Evolutionary conservation across 1,284 basidiomycete genomes (phyloP), one percentile per base, ranked within the genome.

Genomic region (Sanguinoderma infundibulare): DNA sequence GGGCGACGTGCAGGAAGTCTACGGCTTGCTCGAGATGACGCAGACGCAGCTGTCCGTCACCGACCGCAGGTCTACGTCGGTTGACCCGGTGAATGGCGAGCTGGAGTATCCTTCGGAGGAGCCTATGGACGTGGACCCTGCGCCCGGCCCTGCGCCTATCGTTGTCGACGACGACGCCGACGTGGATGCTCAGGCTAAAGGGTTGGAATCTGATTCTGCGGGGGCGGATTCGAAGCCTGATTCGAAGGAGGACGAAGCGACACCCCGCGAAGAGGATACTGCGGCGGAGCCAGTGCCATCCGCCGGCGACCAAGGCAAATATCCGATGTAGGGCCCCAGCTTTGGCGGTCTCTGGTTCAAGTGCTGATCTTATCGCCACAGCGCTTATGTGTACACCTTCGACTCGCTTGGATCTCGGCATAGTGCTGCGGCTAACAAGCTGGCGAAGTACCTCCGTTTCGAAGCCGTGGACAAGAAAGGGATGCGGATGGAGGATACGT

Each of bases 401-500:
- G 97, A 99, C 73, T 98, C 96, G 1, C 83, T 99, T 30, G 89
- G 90, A 0, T 78, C 78, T 12, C 75, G 78, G 15, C 97, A 98
- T 74, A 76, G 77, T 0, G 81, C 85, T 22, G 93, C 89, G 1
- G 73, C 80, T 46, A 89, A 78, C 44, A 81, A 80, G 17, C 82
- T 99, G 15, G 76, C 77, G 28, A 70, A 78, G 26, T 99, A 97
- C 74, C 84, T 98, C 8, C 76, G 78, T 40, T 78, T 82, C 65
- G 97, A 99, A 73, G 96, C 96, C 0, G 77, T 80, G 61, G 89
- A 95, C 73, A 98, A 96, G 78, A 84, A 83, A 60, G 74, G 66
- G 0, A n/a, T 51, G 20, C 40, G 28, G 12, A 38, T 70, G 8
- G 67, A 80, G 0, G 70, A 81, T 32, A 79, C 81, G 2, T 80